These are phyloP conservation scores for Eurotiales sp. DNA, from an alignment of 2,329 filamentous ascomycete species.

Conservation along the genomic window DNA sequence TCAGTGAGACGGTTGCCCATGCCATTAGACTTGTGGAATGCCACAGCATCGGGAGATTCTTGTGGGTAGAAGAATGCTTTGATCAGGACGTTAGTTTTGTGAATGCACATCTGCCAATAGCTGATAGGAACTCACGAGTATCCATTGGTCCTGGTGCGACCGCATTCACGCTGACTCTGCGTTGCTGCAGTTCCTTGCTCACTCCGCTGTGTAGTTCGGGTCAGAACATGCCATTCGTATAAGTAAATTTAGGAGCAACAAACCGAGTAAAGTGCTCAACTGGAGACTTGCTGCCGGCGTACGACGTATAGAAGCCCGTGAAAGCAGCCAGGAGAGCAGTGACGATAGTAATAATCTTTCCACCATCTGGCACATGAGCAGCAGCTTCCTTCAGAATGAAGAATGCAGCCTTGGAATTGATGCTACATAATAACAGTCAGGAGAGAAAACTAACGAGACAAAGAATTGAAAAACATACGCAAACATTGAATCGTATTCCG, in stretches of 20 bases:
- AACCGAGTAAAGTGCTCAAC: constrained; percentile 57
- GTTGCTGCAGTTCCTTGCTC: constrained; percentile 53
- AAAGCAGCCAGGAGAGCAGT: constrained; percentile 47
- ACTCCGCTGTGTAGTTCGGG: constrained; percentile 35
- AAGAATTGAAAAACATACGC: constrained; percentile 30
- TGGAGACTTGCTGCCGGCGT: constrained; percentile 54
- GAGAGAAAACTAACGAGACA: background rate
- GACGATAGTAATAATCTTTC: constrained; percentile 47
- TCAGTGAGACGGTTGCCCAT: constrained; percentile 42
- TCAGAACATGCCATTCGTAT: background rate
- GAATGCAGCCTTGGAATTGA: constrained; percentile 48
- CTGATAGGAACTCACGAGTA: constrained; percentile 47
- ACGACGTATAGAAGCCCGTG: constrained; percentile 45
- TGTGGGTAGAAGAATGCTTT: constrained; percentile 45
- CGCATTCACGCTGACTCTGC: constrained; percentile 51
- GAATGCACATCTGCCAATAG: too few relatives aligned
- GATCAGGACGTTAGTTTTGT: constrained; percentile 16
- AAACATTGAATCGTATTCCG: constrained; percentile 49
- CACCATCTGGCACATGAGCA: constrained; percentile 41
- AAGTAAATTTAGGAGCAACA: constrained; percentile 24
- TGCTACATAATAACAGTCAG: constrained; percentile 20
- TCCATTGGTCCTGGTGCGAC: constrained; percentile 54
- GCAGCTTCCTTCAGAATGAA: constrained; percentile 45
- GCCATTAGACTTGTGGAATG: constrained; percentile 44
- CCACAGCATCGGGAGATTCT: constrained; percentile 42